Percentiles rank a stretch among this genome's conserved stretches.
phyloP scores from a whole-genome alignment of 306 rosid species.

The Begonia loranthoides region DNA sequence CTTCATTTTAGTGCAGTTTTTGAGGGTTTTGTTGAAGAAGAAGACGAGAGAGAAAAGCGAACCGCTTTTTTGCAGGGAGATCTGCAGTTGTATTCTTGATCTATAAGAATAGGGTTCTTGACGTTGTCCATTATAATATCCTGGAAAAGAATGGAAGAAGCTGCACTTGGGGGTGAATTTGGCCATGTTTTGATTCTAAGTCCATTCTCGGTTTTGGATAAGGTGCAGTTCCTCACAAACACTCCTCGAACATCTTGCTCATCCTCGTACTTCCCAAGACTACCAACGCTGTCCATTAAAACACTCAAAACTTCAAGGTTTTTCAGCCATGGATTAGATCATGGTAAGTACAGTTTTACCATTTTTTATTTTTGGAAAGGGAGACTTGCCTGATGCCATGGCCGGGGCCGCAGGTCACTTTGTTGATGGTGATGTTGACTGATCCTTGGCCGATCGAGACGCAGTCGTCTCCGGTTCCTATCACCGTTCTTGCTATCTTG shows the following conservation, averaged over 20 bases:
- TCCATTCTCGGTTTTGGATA: constrained; percentile 16
- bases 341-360: too few species aligned
- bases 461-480: constrained; percentile 40
- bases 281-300: constrained; percentile 4
- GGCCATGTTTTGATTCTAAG: constrained; percentile 45
- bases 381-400: constrained; percentile 14
- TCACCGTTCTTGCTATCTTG: constrained; percentile 18
- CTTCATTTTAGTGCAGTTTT: neutral
- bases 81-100: constrained; percentile 34
- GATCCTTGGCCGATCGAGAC: constrained; percentile 14
- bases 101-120: constrained; percentile 26
- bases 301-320: too few species aligned
- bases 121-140: constrained; percentile 26
- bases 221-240: constrained; percentile 20
- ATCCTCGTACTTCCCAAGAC: constrained; percentile 16
- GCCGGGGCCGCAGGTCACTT: constrained; percentile 16
- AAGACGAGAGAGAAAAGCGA: neutral
- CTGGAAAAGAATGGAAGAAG: constrained; percentile 19
- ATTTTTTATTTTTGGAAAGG: too few species aligned
- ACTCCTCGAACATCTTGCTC: constrained; percentile 19
- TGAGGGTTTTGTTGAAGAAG: neutral
- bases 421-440: constrained; percentile 2
- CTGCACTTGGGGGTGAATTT: constrained; percentile 5
- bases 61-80: constrained; percentile 7
- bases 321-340: too few species aligned